Evolutionary conservation across 2,329 filamentous ascomycete genomes (phyloP).

Genomic region (Rachicladosporium sp.): DNA sequence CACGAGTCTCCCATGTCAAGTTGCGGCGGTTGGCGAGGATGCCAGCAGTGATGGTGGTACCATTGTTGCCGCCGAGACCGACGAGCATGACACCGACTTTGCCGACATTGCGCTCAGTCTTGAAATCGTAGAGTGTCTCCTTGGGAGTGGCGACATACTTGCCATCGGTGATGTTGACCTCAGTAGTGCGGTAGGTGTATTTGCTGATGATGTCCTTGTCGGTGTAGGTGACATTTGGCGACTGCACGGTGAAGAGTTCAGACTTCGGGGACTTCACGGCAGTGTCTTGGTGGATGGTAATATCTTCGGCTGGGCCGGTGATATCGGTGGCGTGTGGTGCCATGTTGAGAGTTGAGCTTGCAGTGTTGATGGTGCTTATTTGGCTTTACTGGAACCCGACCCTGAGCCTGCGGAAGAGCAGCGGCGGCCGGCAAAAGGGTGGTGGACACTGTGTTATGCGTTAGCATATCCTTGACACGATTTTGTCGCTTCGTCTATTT

Average conservation of each 20-base stretch:
- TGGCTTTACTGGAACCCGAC: constrained; percentile 37
- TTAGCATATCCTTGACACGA: background rate
- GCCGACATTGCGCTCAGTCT: constrained; percentile 84
- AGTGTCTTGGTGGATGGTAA: constrained; percentile 21
- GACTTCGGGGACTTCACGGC: constrained; percentile 22
- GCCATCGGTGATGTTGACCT: constrained; percentile 59
- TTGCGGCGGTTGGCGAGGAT: constrained; percentile 88
- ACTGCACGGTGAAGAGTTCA: constrained; percentile 73
- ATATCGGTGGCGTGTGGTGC: constrained; percentile 77
- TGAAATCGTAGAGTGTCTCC: constrained; percentile 92
- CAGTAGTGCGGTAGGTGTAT: constrained; percentile 93
- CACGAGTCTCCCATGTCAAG: constrained; percentile 85
- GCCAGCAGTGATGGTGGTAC: constrained; percentile 89
- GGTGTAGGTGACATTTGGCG: constrained; percentile 85
- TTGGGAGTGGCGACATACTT: constrained; percentile 74
- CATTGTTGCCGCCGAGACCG: constrained; percentile 96
- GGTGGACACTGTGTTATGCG: constrained; percentile 55
- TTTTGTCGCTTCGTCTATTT: background rate
- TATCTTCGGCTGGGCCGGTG: constrained; percentile 27
- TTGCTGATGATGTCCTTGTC: constrained; percentile 79
- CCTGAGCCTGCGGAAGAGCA: constrained; percentile 67
- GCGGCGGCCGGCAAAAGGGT: constrained; percentile 94
- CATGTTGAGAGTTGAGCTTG: constrained; percentile 42
- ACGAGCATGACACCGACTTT: constrained; percentile 96
- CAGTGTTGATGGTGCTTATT: constrained; percentile 26